A percentile compares a stretch with the other conserved stretches of the same genome.
These are phyloP conservation scores for Lactarius quietus DNA, from an alignment of 768 basidiomycete species.

Conservation along the genomic window DNA sequence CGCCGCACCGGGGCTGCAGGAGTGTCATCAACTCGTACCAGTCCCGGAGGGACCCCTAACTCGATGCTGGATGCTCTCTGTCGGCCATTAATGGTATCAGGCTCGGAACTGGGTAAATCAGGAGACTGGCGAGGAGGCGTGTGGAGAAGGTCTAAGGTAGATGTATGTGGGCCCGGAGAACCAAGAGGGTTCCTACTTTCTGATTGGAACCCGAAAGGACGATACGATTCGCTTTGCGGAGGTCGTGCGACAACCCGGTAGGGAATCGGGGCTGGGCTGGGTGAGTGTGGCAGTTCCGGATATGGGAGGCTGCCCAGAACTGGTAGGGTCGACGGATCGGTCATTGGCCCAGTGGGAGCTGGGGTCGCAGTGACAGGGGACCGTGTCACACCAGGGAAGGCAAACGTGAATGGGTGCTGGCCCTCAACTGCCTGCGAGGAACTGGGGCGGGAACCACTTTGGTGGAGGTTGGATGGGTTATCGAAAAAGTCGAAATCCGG, in stretches of 20 bases:
- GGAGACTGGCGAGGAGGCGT: conserved; percentile 22
- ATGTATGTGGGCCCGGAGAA: conserved; percentile 12
- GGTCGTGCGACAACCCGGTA: conserved; percentile 14
- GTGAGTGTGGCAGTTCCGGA: conserved; percentile 26
- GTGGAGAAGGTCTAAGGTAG: conserved; percentile 22
- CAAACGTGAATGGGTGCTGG: conserved; percentile 25
- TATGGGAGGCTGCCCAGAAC: conserved; percentile 18
- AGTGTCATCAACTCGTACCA: conserved; percentile 40
- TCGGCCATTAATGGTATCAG: conserved; percentile 9
- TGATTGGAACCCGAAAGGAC: conserved; percentile 21
- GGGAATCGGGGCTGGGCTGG: conserved; percentile 23
- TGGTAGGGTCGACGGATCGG: conserved; percentile 17
- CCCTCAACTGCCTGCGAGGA: conserved; percentile 14
- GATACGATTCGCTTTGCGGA: conserved; percentile 20
- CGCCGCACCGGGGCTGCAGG: conserved; percentile 50
- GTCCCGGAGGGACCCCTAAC: conserved; percentile 44
- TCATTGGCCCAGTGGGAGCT: conserved; percentile 9
- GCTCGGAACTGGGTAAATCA: conserved; percentile 11
- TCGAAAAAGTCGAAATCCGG: conserved; percentile 28
- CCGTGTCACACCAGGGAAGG: conserved; percentile 19
- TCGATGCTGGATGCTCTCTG: conserved; percentile 38
- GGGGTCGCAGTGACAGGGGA: conserved; percentile 19
- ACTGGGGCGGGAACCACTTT: conserved; percentile 9
- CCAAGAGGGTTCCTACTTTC: conserved; percentile 17
- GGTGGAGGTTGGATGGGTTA: conserved; percentile 20